phyloP scores from a whole-genome alignment of 2,329 filamentous ascomycete genomes.

The Colletotrichum salicis region DNA sequence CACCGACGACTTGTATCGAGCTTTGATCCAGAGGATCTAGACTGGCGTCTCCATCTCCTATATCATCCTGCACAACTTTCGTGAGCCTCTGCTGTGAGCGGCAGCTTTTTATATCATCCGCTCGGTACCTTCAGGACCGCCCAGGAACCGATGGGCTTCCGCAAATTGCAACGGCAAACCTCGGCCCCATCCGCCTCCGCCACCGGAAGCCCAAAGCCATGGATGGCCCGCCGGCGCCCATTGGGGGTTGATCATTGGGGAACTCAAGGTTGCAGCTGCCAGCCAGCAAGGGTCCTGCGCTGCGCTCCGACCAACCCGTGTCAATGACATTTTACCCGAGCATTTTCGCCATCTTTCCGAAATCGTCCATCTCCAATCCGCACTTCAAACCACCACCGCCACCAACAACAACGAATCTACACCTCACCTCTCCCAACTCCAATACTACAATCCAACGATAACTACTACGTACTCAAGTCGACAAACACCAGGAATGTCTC shows the following conservation, averaged over 20 bases:
- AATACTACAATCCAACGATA: no score
- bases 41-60: no score
- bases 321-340: constrained; percentile 26
- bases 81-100: no score
- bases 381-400: background rate
- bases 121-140: no score
- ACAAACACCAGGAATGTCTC: constrained; percentile 38
- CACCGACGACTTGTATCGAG: no score
- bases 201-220: background rate
- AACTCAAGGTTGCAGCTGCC: background rate
- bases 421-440: no score
- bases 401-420: no score
- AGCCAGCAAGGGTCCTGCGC: no score
- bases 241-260: background rate
- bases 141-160: background rate
- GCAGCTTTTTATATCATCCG: no score
- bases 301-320: background rate
- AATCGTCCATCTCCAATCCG: background rate
- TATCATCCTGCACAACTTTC: no score
- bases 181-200: constrained; percentile 11
- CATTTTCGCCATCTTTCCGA: constrained; percentile 1
- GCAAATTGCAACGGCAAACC: background rate
- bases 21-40: no score
- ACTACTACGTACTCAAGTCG: no score
- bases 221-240: background rate